phyloP scores from a whole-genome alignment of 129 eudicot genomes.

The Ambrosia artemisiifolia region DNA sequence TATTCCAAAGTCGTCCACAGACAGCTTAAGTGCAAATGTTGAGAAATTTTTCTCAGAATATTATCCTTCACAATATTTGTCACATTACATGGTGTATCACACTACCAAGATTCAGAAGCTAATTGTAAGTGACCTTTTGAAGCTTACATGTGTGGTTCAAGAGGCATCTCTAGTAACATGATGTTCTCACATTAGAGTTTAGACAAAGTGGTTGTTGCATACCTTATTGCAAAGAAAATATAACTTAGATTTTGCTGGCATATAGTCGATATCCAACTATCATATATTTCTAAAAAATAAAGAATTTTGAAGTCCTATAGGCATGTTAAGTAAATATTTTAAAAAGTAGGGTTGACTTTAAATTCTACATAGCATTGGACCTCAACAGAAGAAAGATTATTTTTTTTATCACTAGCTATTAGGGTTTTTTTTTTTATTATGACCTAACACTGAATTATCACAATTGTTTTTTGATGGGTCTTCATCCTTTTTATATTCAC shows the following conservation, averaged over 20 bases:
- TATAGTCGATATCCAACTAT: background rate
- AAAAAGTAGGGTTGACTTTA: background rate
- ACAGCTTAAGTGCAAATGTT: constrained; percentile 65
- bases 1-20: constrained; percentile 57
- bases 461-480: background rate
- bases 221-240: background rate
- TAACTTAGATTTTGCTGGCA: constrained; percentile 5
- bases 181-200: background rate
- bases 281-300: background rate
- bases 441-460: background rate
- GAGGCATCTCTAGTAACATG: constrained; percentile 11
- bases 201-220: background rate
- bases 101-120: constrained; percentile 65
- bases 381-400: background rate
- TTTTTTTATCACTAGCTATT: background rate
- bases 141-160: constrained; percentile 15
- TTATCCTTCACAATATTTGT: constrained; percentile 80
- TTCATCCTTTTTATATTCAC: constrained; percentile 9
- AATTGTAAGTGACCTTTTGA: constrained; percentile 56
- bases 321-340: background rate
- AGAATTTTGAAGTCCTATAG: background rate
- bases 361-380: background rate
- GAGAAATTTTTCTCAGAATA: constrained; percentile 74
- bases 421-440: background rate
- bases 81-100: constrained; percentile 66